Base-by-base conservation (phyloP, 225 moss, liverwort and hornwort species). In the Pleurozium schreberi region DNA sequence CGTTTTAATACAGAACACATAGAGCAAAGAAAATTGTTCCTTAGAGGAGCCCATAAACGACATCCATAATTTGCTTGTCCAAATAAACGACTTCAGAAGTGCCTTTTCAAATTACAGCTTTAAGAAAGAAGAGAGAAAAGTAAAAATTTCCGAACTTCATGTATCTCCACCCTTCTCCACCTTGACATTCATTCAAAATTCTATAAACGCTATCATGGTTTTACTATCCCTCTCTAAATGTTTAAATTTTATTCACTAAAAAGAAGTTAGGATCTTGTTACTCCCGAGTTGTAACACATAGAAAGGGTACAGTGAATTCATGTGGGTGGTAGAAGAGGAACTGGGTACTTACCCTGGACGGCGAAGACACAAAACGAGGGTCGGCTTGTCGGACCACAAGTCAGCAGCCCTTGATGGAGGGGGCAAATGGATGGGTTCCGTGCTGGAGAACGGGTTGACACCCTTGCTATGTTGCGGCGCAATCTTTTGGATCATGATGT, bases 331-430 rank as follows among this genome's bases (percentile, higher is more conserved):
- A 42, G 58, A n/a, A 67, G 50, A 69, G n/a, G 36, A 62, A 60
- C 21, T 43, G 25, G 21, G 84, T 59, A 49, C 90, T 59, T 93
- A 97, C 98, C 97, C 97, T 82, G 98, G 96, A 69, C 98, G 96
- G 84, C 98, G 97, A 79, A 98, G 92, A 88, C 97, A 97, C 59
- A 96, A 67, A 61, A 98, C 43, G 81, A 98, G 93, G 58, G 96
- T 95, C 18, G 98, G 94, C 78, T 93, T 94, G 55, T 94, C 74
- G 38, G 91, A 86, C 98, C 98, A 98, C 67, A 98, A 74, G 25
- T 98, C 97, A 21, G 91, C 88, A 84, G 94, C 98, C 40, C 80
- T 91, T 38, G 92, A 84, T 12, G 96, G 96, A 82, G 94, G 86
- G 11, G 96, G 95, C 84, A 97, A 57, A 64, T 86, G 88, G 30